These are phyloP conservation scores for Lactarius sanguifluus DNA, from an alignment of 768 basidiomycete genomes.

Conservation along the genomic window DNA sequence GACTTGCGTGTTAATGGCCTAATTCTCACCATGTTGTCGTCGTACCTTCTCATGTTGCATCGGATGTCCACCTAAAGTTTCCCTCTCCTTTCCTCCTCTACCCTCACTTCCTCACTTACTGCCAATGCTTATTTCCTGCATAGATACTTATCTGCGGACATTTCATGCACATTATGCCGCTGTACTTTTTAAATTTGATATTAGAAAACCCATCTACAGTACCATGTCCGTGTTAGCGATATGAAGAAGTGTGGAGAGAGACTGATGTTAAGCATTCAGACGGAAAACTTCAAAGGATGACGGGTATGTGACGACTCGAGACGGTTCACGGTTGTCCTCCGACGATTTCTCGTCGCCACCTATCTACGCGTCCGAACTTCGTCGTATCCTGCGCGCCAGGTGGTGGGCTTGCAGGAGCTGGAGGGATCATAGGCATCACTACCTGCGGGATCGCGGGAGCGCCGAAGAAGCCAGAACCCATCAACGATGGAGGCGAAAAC, in stretches of 20 bases:
- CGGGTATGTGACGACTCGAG: background rate
- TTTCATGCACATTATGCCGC: conserved; percentile 25
- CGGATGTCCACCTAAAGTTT: conserved; percentile 35
- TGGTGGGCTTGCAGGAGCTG: conserved; percentile 50
- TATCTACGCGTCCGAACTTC: conserved; percentile 72
- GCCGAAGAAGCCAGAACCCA: conserved; percentile 66
- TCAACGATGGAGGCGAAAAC: conserved; percentile 65
- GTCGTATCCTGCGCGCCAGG: conserved; percentile 62
- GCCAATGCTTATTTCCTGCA: conserved; percentile 23
- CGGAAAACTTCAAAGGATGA: background rate
- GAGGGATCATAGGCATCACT: conserved; percentile 45
- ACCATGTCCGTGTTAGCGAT: conserved; percentile 25
- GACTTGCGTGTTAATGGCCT: conserved; percentile 17
- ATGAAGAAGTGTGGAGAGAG: conserved; percentile 17
- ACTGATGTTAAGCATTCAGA: conserved; percentile 1
- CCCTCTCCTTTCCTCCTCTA: background rate
- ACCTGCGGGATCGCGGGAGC: conserved; percentile 44
- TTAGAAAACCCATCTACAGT: conserved; percentile 24
- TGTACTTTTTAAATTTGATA: conserved; percentile 32
- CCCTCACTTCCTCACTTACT: conserved; percentile 6
- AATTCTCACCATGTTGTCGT: conserved; percentile 13
- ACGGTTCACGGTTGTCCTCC: conserved; percentile 49
- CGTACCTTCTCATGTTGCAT: conserved; percentile 15
- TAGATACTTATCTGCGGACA: conserved; percentile 31
- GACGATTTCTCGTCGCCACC: conserved; percentile 78